A percentile compares a stretch with the other conserved stretches of the same genome.
These are phyloP conservation scores for Byssochlamys sp. DNA, from an alignment of 2,329 filamentous ascomycete genomes.

Conservation along the genomic window DNA sequence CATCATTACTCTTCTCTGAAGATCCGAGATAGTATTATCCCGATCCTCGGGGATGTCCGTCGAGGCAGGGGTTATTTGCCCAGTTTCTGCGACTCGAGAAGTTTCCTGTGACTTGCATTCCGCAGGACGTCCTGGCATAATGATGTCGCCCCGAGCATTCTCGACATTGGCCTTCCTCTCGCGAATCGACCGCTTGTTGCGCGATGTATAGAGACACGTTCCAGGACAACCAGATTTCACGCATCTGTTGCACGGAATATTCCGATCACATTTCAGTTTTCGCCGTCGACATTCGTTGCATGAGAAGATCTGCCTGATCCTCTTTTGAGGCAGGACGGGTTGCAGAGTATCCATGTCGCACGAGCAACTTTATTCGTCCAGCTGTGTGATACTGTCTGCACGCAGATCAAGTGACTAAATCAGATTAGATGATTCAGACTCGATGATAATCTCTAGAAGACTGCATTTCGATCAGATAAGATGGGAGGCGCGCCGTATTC, in stretches of 20 bases:
- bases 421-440: background rate
- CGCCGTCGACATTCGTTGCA: constrained; percentile 63
- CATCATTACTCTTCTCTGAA: background rate
- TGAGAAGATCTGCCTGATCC: constrained; percentile 56
- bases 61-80: background rate
- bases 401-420: background rate
- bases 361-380: background rate
- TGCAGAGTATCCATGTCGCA: background rate
- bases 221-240: constrained; percentile 32
- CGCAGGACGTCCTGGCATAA: background rate
- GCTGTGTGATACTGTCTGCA: background rate
- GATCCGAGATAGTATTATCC: background rate
- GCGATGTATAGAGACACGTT: background rate
- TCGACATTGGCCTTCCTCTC: background rate
- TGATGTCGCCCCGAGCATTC: background rate
- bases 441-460: background rate
- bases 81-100: background rate
- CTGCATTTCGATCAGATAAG: background rate
- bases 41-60: background rate
- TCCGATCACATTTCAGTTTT: constrained; percentile 70
- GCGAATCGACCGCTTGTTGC: background rate
- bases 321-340: background rate
- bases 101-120: background rate
- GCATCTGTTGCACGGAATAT: constrained; percentile 58
- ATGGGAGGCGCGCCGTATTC: background rate